Evolutionary conservation across 176 grass and related monocot genomes (phyloP).

Genomic region (Zoysia japonica): DNA sequence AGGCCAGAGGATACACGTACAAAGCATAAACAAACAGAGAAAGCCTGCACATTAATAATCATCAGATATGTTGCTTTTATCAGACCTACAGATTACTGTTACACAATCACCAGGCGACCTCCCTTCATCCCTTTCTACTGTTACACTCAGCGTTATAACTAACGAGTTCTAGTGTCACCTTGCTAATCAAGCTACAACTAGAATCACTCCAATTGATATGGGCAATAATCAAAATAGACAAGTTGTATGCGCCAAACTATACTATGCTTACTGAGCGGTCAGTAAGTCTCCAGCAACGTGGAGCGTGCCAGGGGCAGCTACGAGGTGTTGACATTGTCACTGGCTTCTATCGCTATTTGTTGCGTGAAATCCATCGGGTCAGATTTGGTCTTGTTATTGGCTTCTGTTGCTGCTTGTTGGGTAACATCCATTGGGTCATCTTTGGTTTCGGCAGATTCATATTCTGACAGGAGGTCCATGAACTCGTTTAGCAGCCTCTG

Average conservation of each 20-base stretch:
- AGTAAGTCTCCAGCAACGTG: constrained; percentile 38
- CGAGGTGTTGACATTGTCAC: not conserved
- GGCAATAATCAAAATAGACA: constrained; percentile 28
- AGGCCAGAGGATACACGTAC: not conserved
- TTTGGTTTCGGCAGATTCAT: constrained; percentile 48
- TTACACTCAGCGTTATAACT: constrained; percentile 48
- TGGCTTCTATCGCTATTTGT: not conserved
- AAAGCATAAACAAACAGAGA: not conserved
- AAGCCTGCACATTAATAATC: not conserved
- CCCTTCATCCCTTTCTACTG: constrained; percentile 42
- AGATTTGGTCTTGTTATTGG: not conserved
- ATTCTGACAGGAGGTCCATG: constrained; percentile 87
- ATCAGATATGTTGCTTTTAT: constrained; percentile 1
- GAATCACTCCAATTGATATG: constrained; percentile 25
- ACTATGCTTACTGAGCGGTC: constrained; percentile 59
- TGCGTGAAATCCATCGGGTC: not conserved
- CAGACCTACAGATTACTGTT: constrained; percentile 41
- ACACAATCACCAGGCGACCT: constrained; percentile 34
- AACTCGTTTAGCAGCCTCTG: constrained; percentile 90
- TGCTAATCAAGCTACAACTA: constrained; percentile 30
- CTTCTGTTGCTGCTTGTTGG: not conserved
- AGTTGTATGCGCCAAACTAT: not conserved
- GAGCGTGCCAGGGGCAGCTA: constrained; percentile 18
- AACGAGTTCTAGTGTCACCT: constrained; percentile 32
- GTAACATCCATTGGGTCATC: constrained; percentile 42